Evolutionary conservation across 805 yeast genomes (phyloP), one percentile per base, ranked within the genome.

Genomic region (Naumovozyma baii): DNA sequence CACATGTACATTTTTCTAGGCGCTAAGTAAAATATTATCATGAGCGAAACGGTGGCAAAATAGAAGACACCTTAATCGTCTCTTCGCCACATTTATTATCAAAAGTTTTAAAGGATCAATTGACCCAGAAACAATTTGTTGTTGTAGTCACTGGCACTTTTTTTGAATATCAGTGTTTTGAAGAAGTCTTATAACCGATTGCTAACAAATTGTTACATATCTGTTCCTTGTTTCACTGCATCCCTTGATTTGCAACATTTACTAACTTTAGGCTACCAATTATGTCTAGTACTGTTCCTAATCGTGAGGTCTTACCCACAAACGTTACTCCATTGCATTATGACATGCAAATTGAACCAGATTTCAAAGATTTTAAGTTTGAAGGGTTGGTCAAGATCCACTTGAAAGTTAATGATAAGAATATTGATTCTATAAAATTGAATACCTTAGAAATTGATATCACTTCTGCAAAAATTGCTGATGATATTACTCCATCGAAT

Each of bases 271-370:
- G 7, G 7, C 26, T 22, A 22, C 7, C 7, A 7, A 22, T n/a
- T 29, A 29, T 29, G 31, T 9, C 31, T 29, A 29, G 31, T n/a
- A 13, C 13, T 12, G 13, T 13, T 29, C 43, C 57, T 10, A 45
- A 56, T 30, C 66, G 70, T 54, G 70, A 66, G 49, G 57, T 68
- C 32, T 73, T 77, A 43, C 92, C 84, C 51, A 66, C 67, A 35
- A 66, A 72, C 37, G 80, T 86, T 45, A 71, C 70, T 44, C 96
- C 97, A 33, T 51, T 66, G 31, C 83, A 82, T 62, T 88, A 90
- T 57, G 73, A 76, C 37, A 58, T 90, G 31, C 69, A 77, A 16
- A 64, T 77, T 38, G 78, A 77, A 50, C 86, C 94, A 29, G 54
- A 66, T 46, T 71, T 78, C 45, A 67, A 66, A 34, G 69, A 70